Conservation (phyloP, 805 yeast genomes). For the Yamadazyma nakazawae region DNA sequence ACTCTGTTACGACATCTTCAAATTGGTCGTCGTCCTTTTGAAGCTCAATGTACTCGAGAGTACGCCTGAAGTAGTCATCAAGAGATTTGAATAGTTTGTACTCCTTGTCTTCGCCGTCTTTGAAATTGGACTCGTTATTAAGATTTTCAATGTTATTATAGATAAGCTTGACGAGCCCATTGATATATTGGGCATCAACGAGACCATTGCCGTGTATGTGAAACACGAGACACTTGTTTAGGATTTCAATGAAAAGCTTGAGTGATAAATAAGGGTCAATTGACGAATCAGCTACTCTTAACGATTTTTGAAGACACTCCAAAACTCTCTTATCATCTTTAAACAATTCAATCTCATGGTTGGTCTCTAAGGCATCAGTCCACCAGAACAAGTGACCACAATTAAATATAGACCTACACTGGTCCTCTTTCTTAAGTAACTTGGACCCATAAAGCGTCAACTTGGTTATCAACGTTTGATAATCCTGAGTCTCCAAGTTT, state of each 20-base stretch:
- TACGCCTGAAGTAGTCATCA: constrained; percentile 52
- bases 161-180: constrained; percentile 82
- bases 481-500: constrained; percentile 58
- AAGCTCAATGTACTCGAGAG: constrained; percentile 63
- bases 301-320: constrained; percentile 85
- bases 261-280: constrained; percentile 73
- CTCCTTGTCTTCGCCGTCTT: constrained; percentile 18
- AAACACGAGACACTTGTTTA: constrained; percentile 82
- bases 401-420: constrained; percentile 82
- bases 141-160: constrained; percentile 56
- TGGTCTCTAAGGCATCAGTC: constrained; percentile 49
- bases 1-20: constrained; percentile 38
- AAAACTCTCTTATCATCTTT: constrained; percentile 67
- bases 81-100: constrained; percentile 28
- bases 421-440: constrained; percentile 87
- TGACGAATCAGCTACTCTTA: constrained; percentile 91
- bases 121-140: constrained; percentile 21
- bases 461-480: constrained; percentile 78
- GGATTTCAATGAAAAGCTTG: constrained; percentile 84
- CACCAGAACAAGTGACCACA: constrained; percentile 97
- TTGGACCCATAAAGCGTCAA: constrained; percentile 86
- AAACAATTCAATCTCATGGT: constrained; percentile 19
- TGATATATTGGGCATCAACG: constrained; percentile 72
- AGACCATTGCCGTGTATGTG: constrained; percentile 74
- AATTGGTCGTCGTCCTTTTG: constrained; percentile 75